phyloP scores from a whole-genome alignment of 2,329 filamentous ascomycete genomes.

The Exophiala bonariae region DNA sequence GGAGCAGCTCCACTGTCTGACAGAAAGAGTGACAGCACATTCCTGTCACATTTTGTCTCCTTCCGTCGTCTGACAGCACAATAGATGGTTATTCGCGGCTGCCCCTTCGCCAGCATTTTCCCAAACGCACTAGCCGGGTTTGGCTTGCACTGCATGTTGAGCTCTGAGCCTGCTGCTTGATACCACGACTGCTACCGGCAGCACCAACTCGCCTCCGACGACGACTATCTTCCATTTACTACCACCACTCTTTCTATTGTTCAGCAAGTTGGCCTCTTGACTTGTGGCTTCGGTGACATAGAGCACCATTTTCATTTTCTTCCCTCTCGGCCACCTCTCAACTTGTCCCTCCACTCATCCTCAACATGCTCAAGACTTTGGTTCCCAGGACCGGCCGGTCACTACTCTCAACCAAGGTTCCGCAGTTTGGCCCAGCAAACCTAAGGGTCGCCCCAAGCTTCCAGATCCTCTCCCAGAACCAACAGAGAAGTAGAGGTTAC shows the following conservation, averaged over 20 bases:
- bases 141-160: no score
- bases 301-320: constrained; percentile 18
- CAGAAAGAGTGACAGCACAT: no score
- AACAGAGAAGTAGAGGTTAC: constrained; percentile 25
- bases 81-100: no score
- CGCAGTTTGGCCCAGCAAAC: constrained; percentile 27
- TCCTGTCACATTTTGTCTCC: no score
- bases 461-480: constrained; percentile 26
- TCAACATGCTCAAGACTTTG: constrained; percentile 26
- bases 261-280: constrained; percentile 14
- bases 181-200: no score
- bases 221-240: no score
- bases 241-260: constrained; percentile 6
- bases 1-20: no score
- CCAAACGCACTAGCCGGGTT: no score
- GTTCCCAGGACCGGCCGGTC: constrained; percentile 24
- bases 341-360: background rate
- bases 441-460: constrained; percentile 26
- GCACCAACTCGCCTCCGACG: no score
- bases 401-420: constrained; percentile 25
- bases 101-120: no score
- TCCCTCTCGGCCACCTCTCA: constrained; percentile 3
- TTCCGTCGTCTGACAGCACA: no score
- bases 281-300: constrained; percentile 10
- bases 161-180: no score